Percentiles rank a stretch among this genome's conserved stretches.
These are phyloP conservation scores for Achaetomium macrosporum DNA, from an alignment of 2,329 filamentous ascomycete species.

Conservation along the genomic window DNA sequence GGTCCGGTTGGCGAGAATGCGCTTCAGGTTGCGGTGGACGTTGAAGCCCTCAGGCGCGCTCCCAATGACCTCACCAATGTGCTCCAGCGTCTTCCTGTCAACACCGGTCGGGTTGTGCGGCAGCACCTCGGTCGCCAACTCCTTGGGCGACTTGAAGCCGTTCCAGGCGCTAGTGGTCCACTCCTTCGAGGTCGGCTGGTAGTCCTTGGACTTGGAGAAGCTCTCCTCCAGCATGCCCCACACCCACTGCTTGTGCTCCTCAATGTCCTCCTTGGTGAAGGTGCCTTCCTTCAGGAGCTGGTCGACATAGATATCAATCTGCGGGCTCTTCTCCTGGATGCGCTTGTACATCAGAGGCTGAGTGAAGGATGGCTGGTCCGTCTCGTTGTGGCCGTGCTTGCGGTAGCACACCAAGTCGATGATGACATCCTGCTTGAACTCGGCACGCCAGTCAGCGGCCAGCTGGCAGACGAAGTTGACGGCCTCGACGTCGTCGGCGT, in stretches of 20 bases:
- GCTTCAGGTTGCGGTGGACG: slow-evolving; percentile 92
- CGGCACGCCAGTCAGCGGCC: slow-evolving; percentile 93
- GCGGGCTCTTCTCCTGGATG: slow-evolving; percentile 75
- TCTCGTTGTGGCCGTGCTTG: slow-evolving; percentile 99
- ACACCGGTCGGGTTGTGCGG: slow-evolving; percentile 87
- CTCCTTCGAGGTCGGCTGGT: slow-evolving; percentile 92
- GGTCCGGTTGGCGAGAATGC: slow-evolving; percentile 81
- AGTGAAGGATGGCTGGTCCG: slow-evolving; percentile 98
- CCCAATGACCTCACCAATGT: slow-evolving; percentile 78
- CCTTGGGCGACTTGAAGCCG: slow-evolving; percentile 98
- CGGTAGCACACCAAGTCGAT: slow-evolving; percentile 98
- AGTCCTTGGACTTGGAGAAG: slow-evolving; percentile 95
- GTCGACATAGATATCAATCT: slow-evolving; percentile 86
- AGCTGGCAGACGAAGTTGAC: slow-evolving; percentile 98
- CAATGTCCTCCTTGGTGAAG: slow-evolving; percentile 95
- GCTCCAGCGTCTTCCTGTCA: slow-evolving; percentile 63
- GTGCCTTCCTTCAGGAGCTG: slow-evolving; percentile 87
- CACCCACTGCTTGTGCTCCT: slow-evolving; percentile 99
- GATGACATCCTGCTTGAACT: slow-evolving; percentile 98
- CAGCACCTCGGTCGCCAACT: slow-evolving; percentile 87
- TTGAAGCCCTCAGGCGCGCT: slow-evolving; percentile 77
- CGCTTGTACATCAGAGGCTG: slow-evolving; percentile 99
- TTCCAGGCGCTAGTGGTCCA: slow-evolving; percentile 99
- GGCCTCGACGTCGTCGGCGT: slow-evolving; percentile 95
- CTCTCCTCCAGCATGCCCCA: slow-evolving; percentile 99